These are phyloP conservation scores for Penicillium salamii DNA, from an alignment of 495 filamentous ascomycete species.

Conservation along the genomic window DNA sequence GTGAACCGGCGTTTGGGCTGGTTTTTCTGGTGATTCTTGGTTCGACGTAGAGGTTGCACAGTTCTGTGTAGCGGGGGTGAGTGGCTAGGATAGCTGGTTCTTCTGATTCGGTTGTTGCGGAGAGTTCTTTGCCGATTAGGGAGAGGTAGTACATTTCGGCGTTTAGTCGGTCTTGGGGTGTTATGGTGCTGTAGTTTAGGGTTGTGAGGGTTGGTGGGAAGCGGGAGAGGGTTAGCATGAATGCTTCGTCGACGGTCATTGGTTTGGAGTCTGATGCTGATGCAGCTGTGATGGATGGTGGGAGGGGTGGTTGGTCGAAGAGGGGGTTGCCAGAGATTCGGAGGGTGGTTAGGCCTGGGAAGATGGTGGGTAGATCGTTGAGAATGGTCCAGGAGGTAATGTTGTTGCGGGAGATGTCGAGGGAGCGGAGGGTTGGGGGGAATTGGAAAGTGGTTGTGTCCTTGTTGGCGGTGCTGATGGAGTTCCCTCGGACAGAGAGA, in stretches of 20 bases:
- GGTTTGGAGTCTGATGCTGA: slow-evolving; percentile 25
- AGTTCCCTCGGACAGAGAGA: slow-evolving; percentile 44
- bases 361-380: slow-evolving; percentile 58
- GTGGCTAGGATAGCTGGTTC: slow-evolving; percentile 50
- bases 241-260: slow-evolving; percentile 67
- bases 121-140: slow-evolving; percentile 71
- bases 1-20: too few relatives aligned
- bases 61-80: slow-evolving; percentile 67
- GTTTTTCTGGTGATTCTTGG: slow-evolving; percentile 54
- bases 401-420: slow-evolving; percentile 80
- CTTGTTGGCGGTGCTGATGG: slow-evolving; percentile 28
- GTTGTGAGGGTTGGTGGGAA: slow-evolving; percentile 56
- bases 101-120: slow-evolving; percentile 52
- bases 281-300: slow-evolving; percentile 27
- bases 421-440: slow-evolving; percentile 45
- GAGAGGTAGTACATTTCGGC: slow-evolving; percentile 91
- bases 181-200: slow-evolving; percentile 79
- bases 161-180: slow-evolving; percentile 69
- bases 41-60: slow-evolving; percentile 72
- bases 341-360: slow-evolving; percentile 65
- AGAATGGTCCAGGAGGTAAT: slow-evolving; percentile 70
- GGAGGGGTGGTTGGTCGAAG: slow-evolving; percentile 56
- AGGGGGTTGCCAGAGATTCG: slow-evolving; percentile 84
- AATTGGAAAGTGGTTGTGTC: slow-evolving; percentile 37
- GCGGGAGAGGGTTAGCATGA: slow-evolving; percentile 84